Percentiles rank a stretch among this genome's conserved stretches.
These are phyloP conservation scores for Pseudoturritis turrita DNA, from an alignment of 345 rosid species.

Conservation along the genomic window DNA sequence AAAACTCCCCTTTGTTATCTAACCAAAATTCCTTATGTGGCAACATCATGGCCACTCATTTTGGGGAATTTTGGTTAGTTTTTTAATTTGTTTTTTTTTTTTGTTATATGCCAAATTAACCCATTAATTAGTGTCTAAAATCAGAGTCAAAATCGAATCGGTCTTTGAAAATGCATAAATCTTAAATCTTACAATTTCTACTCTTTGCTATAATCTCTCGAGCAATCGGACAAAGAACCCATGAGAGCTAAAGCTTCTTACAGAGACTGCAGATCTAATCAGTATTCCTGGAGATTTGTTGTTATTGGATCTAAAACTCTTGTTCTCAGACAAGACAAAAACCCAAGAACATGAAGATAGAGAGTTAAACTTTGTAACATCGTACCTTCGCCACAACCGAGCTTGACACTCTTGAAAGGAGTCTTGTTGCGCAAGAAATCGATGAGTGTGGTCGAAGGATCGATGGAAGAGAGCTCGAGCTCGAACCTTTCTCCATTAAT, in stretches of 20 bases:
- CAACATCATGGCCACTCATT: too few relatives aligned
- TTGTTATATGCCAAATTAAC: too few relatives aligned
- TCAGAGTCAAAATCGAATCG: neutral
- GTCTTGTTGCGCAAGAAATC: slow-evolving; percentile 74
- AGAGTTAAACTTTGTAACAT: neutral
- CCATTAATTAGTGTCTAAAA: neutral
- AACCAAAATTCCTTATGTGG: too few relatives aligned
- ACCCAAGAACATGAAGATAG: neutral
- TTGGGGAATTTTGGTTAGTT: too few relatives aligned
- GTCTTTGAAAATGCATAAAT: neutral
- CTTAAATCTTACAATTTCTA: neutral
- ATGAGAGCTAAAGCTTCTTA: neutral
- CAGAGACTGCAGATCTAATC: neutral
- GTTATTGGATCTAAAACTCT: neutral
- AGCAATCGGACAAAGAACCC: neutral
- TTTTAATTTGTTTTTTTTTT: too few relatives aligned
- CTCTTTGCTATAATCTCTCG: neutral
- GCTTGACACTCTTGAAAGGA: slow-evolving; percentile 82
- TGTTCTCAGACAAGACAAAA: neutral
- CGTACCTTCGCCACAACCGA: slow-evolving; percentile 83
- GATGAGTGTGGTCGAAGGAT: slow-evolving; percentile 77
- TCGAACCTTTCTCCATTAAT: slow-evolving; percentile 74
- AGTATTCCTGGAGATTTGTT: neutral
- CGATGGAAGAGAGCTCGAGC: slow-evolving; percentile 40
- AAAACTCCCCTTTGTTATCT: too few relatives aligned